Conservation (phyloP, 1,284 basidiomycete genomes). For the Apiotrichum mycotoxinovorans region DNA sequence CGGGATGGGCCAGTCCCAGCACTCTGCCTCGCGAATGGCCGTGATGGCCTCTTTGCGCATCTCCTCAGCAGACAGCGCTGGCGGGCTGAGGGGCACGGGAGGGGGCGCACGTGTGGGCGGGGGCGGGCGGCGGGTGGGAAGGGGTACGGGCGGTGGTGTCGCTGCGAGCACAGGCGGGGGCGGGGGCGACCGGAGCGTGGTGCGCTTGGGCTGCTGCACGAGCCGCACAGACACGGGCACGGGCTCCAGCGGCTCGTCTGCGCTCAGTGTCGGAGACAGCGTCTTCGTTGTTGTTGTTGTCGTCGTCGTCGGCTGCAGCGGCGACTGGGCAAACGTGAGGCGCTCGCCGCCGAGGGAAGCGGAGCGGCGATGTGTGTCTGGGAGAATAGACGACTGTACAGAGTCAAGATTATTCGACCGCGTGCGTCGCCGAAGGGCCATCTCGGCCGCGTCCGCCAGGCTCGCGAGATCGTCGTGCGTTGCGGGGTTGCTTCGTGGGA, state of each 20-base stretch:
- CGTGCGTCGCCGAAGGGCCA: slow-evolving; percentile 1
- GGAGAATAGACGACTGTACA: not conserved
- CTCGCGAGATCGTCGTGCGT: not conserved
- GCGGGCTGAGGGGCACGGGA: not conserved
- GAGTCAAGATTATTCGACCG: not conserved
- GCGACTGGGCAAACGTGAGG: not conserved
- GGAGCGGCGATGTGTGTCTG: slow-evolving; percentile 1
- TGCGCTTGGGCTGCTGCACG: not conserved
- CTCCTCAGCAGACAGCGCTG: not conserved
- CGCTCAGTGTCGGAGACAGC: not conserved
- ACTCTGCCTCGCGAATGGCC: slow-evolving; percentile 13
- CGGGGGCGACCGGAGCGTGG: not conserved
- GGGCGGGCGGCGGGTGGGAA: not conserved
- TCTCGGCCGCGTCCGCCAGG: not conserved
- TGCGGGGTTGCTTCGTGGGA: not conserved
- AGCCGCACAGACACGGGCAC: not conserved
- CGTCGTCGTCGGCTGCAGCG: not conserved
- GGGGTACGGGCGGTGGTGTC: not conserved
- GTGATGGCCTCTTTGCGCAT: slow-evolving; percentile 3
- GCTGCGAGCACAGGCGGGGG: not conserved
- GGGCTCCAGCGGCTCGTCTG: not conserved
- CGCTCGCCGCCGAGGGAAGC: slow-evolving; percentile 1
- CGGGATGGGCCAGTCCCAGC: slow-evolving; percentile 17
- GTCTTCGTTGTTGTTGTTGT: not conserved
- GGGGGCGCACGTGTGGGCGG: not conserved